Evolutionary conservation across 352 stramenopile species (phyloP), one percentile per base, ranked within the genome.

Genomic region (Phytopythium vexans): DNA sequence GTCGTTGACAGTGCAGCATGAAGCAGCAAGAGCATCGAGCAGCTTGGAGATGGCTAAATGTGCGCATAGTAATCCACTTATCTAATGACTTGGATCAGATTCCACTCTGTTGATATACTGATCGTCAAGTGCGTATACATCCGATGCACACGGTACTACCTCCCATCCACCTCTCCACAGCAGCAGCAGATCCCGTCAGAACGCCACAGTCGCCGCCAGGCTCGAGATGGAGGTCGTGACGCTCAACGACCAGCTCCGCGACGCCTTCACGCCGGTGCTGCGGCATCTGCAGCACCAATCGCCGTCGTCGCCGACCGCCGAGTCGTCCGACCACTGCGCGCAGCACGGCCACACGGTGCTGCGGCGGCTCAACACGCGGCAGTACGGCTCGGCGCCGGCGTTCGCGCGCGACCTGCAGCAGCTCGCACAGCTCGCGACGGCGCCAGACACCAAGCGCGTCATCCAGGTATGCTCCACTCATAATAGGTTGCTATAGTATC

Each of bases 221-320:
- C 21, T 27, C 21, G 21, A 58, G 12, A 90, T 89, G 81, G 77
- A 89, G 34, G 46, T 85, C 42, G 66, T 85, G 15, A 56, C 56
- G 61, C 70, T 92, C 1, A 89, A 92, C 55, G 73, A 86, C 66
- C 63, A 76, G 52, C 74, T 92, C 37, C 82, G 82, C 21, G 53
- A 60, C 31, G 64, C 70, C 60, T 92, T 89, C 62, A 68, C 78
- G 53, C 52, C 67, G 48, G 62, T 92, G 36, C 54, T 89, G 49
- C 80, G 80, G 64, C 53, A 78, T 8, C 66, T 91, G 0, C 66
- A 66, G 33, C 49, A 54, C 6, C 72, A n/a, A 9, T 45, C 41
- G 49, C 52, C 55, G 60, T 54, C 56, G 44, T 6, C 27, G 33
- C 34, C 43, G 39, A 21, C 36, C 4, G 14, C n/a, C 6, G 38